Conservation (phyloP, 116 monocot genomes). For the Phalaenopsis hybrid region DNA sequence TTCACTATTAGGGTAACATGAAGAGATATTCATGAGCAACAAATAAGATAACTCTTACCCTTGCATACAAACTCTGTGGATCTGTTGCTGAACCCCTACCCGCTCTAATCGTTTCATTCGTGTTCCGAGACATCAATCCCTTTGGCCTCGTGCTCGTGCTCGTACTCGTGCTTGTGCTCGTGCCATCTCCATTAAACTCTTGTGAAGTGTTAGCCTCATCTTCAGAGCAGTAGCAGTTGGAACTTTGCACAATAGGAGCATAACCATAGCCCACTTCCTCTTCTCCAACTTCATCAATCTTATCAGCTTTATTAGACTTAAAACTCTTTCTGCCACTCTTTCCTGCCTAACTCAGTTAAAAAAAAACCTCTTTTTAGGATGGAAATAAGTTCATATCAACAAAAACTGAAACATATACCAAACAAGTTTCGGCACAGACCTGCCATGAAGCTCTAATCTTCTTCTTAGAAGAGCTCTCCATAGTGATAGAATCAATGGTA, state of each 20-base stretch:
- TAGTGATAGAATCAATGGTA: neutral
- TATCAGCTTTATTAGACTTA: constrained; percentile 29
- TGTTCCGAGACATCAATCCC: constrained; percentile 15
- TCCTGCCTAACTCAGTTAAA: constrained; percentile 8
- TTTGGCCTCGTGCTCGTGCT: constrained; percentile 17
- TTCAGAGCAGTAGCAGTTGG: constrained; percentile 45
- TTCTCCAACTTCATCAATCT: constrained; percentile 10
- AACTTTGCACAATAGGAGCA: constrained; percentile 30
- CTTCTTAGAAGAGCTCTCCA: constrained; percentile 24
- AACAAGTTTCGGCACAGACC: constrained; percentile 7
- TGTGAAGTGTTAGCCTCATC: constrained; percentile 46
- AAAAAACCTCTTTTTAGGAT: neutral
- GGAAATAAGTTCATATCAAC: neutral
- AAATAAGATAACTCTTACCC: constrained; percentile 28
- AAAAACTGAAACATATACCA: neutral
- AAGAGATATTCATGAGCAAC: neutral
- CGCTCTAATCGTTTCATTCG: constrained; percentile 42
- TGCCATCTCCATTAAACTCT: constrained; percentile 15
- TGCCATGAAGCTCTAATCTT: constrained; percentile 17
- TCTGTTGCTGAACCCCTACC: constrained; percentile 63
- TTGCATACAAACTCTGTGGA: constrained; percentile 85
- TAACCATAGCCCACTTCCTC: constrained; percentile 27
- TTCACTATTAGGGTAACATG: neutral
- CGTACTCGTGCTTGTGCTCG: neutral
- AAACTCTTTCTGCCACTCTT: constrained; percentile 28